These are phyloP conservation scores for Salix exigua DNA, from an alignment of 345 rosid species.

Conservation along the genomic window DNA sequence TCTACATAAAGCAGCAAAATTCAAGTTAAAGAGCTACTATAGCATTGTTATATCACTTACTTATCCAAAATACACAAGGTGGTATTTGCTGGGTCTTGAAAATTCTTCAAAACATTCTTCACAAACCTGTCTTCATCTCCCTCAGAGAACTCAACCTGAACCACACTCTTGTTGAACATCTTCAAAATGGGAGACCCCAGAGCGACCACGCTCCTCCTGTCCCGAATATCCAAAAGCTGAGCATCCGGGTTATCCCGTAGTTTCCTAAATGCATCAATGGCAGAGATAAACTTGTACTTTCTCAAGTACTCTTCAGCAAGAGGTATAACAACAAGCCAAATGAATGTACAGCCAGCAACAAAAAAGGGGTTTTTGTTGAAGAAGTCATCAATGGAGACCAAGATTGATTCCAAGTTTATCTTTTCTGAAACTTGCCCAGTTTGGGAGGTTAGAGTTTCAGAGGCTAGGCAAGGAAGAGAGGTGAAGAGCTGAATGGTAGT, in stretches of 20 bases:
- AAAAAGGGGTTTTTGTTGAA: slow-evolving; percentile 80
- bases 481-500: slow-evolving; percentile 34
- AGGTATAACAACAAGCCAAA: slow-evolving; percentile 75
- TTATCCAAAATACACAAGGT: slow-evolving; percentile 69
- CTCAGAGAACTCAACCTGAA: slow-evolving; percentile 52
- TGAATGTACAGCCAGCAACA: slow-evolving; percentile 73
- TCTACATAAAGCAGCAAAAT: background rate
- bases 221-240: slow-evolving; percentile 85
- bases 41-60: slow-evolving; percentile 36
- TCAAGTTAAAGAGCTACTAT: background rate
- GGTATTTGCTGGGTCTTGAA: slow-evolving; percentile 55
- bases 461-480: slow-evolving; percentile 52
- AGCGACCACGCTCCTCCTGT: slow-evolving; percentile 44
- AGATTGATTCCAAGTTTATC: slow-evolving; percentile 60
- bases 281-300: slow-evolving; percentile 61
- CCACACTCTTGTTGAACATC: slow-evolving; percentile 46
- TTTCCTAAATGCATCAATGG: slow-evolving; percentile 63
- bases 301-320: slow-evolving; percentile 49
- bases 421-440: slow-evolving; percentile 39
- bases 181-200: slow-evolving; percentile 65
- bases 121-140: slow-evolving; percentile 48
- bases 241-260: slow-evolving; percentile 55
- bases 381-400: slow-evolving; percentile 67
- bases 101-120: slow-evolving; percentile 51
- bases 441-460: slow-evolving; percentile 38